A percentile compares a stretch with the other conserved stretches of the same genome.
phyloP scores from a whole-genome alignment of 129 eudicot genomes.

The Flaveria linearis region DNA sequence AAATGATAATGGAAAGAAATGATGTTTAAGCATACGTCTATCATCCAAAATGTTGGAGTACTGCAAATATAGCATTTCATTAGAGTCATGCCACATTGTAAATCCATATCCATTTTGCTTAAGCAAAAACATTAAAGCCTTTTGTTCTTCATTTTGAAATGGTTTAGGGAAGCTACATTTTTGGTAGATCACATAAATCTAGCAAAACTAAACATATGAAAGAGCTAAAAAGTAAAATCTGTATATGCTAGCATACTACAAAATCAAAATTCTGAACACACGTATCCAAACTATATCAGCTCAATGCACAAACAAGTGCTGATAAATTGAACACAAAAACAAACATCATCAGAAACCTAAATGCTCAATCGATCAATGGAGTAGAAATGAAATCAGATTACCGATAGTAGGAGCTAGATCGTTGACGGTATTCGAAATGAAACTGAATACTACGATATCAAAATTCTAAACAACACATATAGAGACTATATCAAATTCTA shows the following conservation, averaged over 20 bases:
- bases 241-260: not conserved
- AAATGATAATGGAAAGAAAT: too few species aligned
- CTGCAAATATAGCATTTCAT: too few species aligned
- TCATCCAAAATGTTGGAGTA: too few species aligned
- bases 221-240: not conserved
- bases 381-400: slow-evolving; percentile 22
- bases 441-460: slow-evolving; percentile 32
- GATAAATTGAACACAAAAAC: not conserved
- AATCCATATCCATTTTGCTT: not conserved
- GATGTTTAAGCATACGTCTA: too few species aligned
- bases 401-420: slow-evolving; percentile 85
- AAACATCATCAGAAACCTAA: not conserved
- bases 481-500: too few species aligned
- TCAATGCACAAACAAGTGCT: not conserved
- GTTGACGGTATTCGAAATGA: slow-evolving; percentile 64
- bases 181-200: not conserved
- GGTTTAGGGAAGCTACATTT: slow-evolving; percentile 2
- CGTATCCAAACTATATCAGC: too few species aligned
- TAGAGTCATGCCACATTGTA: not conserved
- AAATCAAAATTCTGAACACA: not conserved
- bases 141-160: not conserved
- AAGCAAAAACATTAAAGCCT: not conserved
- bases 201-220: not conserved
- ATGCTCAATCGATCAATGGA: not conserved
- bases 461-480: too few species aligned